Conservation (phyloP, 176 grass and related monocot species). For the Leersia perrieri region DNA sequence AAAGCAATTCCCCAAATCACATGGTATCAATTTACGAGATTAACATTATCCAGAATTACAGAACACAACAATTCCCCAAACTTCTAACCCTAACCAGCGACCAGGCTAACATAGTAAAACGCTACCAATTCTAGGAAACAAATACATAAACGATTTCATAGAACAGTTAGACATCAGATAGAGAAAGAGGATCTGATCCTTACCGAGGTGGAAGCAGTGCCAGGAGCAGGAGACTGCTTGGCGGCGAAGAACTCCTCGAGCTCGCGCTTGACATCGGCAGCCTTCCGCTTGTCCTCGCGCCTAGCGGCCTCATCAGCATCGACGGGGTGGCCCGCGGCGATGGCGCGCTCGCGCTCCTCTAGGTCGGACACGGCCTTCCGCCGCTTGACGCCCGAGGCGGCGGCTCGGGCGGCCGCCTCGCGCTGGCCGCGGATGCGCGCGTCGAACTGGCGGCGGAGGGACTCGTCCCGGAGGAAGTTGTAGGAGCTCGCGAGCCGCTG, state of each 20-base stretch:
- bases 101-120: too few relatives aligned
- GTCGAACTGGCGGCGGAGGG: slow-evolving; percentile 64
- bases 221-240: neutral
- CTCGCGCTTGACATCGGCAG: slow-evolving; percentile 49
- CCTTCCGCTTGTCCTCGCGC: slow-evolving; percentile 42
- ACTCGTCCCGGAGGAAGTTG: slow-evolving; percentile 66
- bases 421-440: slow-evolving; percentile 57
- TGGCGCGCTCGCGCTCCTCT: slow-evolving; percentile 78
- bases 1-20: neutral
- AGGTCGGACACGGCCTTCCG: slow-evolving; percentile 66
- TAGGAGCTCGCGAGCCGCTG: slow-evolving; percentile 68
- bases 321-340: slow-evolving; percentile 6
- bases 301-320: slow-evolving; percentile 35
- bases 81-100: neutral
- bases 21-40: neutral
- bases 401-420: slow-evolving; percentile 47
- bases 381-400: slow-evolving; percentile 44
- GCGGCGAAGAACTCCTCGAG: slow-evolving; percentile 34
- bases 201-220: slow-evolving; percentile 48
- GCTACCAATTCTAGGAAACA: neutral
- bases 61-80: neutral
- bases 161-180: neutral
- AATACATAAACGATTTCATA: neutral
- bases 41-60: neutral
- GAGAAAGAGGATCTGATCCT: neutral